These are phyloP conservation scores for Chlorella sp. DNA, from an alignment of 139 green algal genomes.

Conservation along the genomic window DNA sequence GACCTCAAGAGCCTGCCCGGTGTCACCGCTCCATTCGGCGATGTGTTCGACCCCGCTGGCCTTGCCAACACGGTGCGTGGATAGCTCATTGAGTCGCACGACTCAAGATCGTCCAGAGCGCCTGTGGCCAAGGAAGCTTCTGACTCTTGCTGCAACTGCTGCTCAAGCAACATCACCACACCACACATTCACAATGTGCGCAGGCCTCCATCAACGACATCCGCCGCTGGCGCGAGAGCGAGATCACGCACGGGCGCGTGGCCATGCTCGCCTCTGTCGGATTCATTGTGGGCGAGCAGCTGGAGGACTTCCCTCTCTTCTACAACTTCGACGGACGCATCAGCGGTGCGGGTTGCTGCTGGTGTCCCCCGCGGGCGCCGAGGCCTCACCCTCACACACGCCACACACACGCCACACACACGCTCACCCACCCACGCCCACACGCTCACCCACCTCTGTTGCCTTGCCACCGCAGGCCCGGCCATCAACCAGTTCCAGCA, in stretches of 20 bases:
- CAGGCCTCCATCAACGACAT: conserved; percentile 31
- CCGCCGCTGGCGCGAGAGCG: conserved; percentile 55
- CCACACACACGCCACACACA: no score
- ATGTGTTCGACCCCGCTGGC: conserved; percentile 48
- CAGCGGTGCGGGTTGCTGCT: conserved; percentile 1
- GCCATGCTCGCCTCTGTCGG: conserved; percentile 66
- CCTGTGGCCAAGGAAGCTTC: no score
- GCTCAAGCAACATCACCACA: no score
- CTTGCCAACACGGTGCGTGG: conserved; percentile 21
- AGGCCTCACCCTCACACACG: not conserved
- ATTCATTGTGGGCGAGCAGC: conserved; percentile 63
- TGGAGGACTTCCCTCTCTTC: conserved; percentile 50
- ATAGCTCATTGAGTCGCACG: no score
- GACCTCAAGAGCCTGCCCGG: conserved; percentile 53
- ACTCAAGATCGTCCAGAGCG: no score
- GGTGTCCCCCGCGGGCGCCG: no score
- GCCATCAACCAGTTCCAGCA: conserved; percentile 82
- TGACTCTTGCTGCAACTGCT: no score
- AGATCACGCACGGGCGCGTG: conserved; percentile 72
- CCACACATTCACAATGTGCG: no score
- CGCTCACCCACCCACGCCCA: no score
- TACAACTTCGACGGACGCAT: conserved; percentile 53
- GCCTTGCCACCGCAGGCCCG: conserved; percentile 51
- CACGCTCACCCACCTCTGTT: no score
- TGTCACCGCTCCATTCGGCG: conserved; percentile 41